Evolutionary conservation across 352 stramenopile genomes (phyloP).

Genomic region (Pelagophyceae sp.): DNA sequence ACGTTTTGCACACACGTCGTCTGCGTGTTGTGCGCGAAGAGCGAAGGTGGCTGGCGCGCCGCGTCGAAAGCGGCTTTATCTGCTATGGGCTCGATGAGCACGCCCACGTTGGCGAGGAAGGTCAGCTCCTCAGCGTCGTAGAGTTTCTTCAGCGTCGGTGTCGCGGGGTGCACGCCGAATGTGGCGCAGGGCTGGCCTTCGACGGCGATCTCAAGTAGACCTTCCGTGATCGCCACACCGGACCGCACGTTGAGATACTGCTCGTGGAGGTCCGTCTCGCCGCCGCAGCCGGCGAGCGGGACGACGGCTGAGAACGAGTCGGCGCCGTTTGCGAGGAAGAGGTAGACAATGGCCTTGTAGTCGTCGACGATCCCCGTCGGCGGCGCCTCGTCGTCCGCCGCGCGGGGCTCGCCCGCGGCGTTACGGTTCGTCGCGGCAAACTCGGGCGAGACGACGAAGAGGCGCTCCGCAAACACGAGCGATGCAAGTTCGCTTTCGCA

Average conservation of each 20-base stretch:
- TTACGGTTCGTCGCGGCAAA: slow-evolving; percentile 43
- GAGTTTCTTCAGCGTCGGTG: slow-evolving; percentile 36
- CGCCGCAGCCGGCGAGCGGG: slow-evolving; percentile 39
- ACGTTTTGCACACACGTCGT: slow-evolving; percentile 34
- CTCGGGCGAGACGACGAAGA: slow-evolving; percentile 43
- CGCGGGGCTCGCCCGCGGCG: background rate
- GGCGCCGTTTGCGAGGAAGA: slow-evolving; percentile 45
- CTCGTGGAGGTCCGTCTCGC: slow-evolving; percentile 30
- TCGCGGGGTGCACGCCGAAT: slow-evolving; percentile 48
- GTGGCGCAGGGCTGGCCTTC: slow-evolving; percentile 38
- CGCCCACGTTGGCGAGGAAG: slow-evolving; percentile 49
- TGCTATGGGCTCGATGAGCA: slow-evolving; percentile 47
- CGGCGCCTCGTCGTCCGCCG: background rate
- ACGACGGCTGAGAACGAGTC: slow-evolving; percentile 49
- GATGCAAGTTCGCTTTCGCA: background rate
- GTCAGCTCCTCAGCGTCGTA: slow-evolving; percentile 46
- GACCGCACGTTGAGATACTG: slow-evolving; percentile 38
- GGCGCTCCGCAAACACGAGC: slow-evolving; percentile 28
- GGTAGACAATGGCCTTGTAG: slow-evolving; percentile 50
- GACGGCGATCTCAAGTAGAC: slow-evolving; percentile 40
- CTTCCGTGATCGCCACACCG: slow-evolving; percentile 34
- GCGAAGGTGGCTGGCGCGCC: slow-evolving; percentile 35
- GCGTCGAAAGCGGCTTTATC: slow-evolving; percentile 40
- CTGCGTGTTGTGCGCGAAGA: slow-evolving; percentile 48
- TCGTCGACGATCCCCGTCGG: background rate